Conservation (phyloP, 805 yeast species). For the Hanseniaspora guilliermondii region DNA sequence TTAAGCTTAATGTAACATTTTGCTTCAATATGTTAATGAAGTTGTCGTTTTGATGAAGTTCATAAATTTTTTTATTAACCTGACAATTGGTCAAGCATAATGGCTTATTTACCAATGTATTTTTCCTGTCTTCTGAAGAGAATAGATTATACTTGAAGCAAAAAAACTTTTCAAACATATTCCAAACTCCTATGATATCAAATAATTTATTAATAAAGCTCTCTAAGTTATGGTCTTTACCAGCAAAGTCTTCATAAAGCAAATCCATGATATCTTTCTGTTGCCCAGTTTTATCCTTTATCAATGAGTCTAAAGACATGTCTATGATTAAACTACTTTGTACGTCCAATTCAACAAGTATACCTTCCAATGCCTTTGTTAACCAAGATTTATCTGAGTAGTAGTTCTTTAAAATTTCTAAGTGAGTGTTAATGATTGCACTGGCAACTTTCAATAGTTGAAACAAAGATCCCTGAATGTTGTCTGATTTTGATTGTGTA, state of each 20-base stretch:
- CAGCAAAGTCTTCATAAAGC: conserved; percentile 17
- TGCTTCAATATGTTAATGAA: conserved; percentile 47
- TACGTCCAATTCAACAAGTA: conserved; percentile 83
- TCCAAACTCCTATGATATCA: conserved; percentile 74
- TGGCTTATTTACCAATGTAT: conserved; percentile 16
- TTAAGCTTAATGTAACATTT: not conserved
- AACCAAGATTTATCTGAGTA: conserved; percentile 52
- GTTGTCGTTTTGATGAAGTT: conserved; percentile 25
- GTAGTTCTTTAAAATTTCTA: conserved; percentile 58
- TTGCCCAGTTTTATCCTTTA: not conserved
- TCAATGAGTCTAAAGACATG: conserved; percentile 56
- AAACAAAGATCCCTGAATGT: conserved; percentile 48
- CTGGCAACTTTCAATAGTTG: conserved; percentile 76
- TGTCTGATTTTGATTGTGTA: conserved; percentile 30
- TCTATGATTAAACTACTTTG: conserved; percentile 83
- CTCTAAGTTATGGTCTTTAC: conserved; percentile 22
- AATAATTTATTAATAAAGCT: conserved; percentile 53
- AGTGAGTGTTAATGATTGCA: conserved; percentile 72
- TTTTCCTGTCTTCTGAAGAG: not conserved
- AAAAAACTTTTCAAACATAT: conserved; percentile 61
- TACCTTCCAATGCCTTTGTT: conserved; percentile 51
- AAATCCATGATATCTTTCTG: conserved; percentile 13
- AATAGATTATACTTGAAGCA: conserved; percentile 54
- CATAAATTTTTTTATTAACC: conserved; percentile 20
- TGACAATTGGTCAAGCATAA: conserved; percentile 22